Conservation (phyloP, 768 basidiomycete species). For the Pulveroboletus sp. region DNA sequence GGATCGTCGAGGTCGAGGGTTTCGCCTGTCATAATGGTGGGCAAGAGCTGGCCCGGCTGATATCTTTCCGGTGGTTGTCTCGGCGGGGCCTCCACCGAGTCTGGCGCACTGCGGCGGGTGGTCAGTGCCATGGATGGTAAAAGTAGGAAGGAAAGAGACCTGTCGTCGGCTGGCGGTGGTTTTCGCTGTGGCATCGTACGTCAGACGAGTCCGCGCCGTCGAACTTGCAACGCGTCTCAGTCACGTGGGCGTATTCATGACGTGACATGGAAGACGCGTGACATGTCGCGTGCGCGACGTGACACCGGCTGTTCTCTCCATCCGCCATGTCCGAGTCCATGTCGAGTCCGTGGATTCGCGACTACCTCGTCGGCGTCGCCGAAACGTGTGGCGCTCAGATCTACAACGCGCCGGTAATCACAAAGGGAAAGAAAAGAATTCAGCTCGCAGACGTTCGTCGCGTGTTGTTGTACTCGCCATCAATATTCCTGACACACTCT, state of each 20-base stretch:
- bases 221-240: background rate
- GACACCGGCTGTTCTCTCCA: conserved; percentile 6
- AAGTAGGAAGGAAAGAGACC: conserved; percentile 1
- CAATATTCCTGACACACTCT: background rate
- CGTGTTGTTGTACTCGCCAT: background rate
- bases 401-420: conserved; percentile 10
- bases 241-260: background rate
- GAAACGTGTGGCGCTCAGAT: conserved; percentile 52
- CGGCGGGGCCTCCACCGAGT: conserved; percentile 3
- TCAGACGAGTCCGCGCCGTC: background rate
- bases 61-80: conserved; percentile 38
- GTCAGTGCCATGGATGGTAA: background rate
- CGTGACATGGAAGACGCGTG: conserved; percentile 14
- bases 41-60: conserved; percentile 59
- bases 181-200: conserved; percentile 22
- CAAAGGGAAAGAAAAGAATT: conserved; percentile 46
- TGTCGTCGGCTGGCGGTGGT: conserved; percentile 13
- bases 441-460: conserved; percentile 55
- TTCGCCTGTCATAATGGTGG: conserved; percentile 64
- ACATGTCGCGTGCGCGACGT: conserved; percentile 7
- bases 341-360: conserved; percentile 52
- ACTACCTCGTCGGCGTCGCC: conserved; percentile 49
- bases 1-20: conserved; percentile 51
- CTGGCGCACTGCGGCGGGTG: conserved; percentile 6
- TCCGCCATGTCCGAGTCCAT: conserved; percentile 38